These are phyloP conservation scores for Globisporangium ultimum DNA, from an alignment of 352 stramenopile species.

Conservation along the genomic window DNA sequence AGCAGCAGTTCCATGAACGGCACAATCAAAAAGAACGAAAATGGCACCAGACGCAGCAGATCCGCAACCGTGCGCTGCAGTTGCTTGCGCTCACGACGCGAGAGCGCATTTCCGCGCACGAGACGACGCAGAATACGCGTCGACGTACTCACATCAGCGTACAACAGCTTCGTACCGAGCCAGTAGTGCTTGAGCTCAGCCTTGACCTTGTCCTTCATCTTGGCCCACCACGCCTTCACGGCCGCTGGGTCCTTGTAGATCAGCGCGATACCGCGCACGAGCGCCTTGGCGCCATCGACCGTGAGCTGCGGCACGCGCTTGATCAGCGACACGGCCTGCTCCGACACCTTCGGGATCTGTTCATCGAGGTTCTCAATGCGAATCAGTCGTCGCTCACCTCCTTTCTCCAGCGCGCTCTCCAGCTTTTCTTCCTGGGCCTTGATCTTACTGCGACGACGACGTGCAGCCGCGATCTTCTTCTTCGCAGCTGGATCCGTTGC, in stretches of 20 bases:
- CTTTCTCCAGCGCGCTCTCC: slow-evolving; percentile 74
- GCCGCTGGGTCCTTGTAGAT: slow-evolving; percentile 58
- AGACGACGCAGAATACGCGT: slow-evolving; percentile 90
- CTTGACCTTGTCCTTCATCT: slow-evolving; percentile 81
- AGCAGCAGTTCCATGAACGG: slow-evolving; percentile 98
- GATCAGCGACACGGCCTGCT: slow-evolving; percentile 60
- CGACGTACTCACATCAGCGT: slow-evolving; percentile 94
- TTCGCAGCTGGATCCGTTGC: slow-evolving; percentile 46
- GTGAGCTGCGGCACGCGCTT: slow-evolving; percentile 70
- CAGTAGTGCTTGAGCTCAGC: slow-evolving; percentile 96
- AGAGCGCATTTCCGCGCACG: slow-evolving; percentile 92
- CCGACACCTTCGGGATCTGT: slow-evolving; percentile 69
- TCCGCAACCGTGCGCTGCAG: slow-evolving; percentile 95
- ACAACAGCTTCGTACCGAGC: slow-evolving; percentile 96
- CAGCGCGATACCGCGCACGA: slow-evolving; percentile 58
- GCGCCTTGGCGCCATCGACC: slow-evolving; percentile 42
- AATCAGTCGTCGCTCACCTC: slow-evolving; percentile 73
- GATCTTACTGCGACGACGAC: slow-evolving; percentile 75
- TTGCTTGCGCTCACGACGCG: slow-evolving; percentile 95
- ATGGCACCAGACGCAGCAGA: slow-evolving; percentile 96
- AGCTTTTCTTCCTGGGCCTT: slow-evolving; percentile 76
- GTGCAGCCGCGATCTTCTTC: slow-evolving; percentile 73
- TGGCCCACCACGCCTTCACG: slow-evolving; percentile 56
- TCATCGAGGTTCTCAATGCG: slow-evolving; percentile 77
- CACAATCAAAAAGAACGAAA: slow-evolving; percentile 97